Percentiles rank a stretch among this genome's conserved stretches.
Evolutionary conservation across 192 early-diverging fungal species (phyloP).

Genomic region (Linderina pennispora): DNA sequence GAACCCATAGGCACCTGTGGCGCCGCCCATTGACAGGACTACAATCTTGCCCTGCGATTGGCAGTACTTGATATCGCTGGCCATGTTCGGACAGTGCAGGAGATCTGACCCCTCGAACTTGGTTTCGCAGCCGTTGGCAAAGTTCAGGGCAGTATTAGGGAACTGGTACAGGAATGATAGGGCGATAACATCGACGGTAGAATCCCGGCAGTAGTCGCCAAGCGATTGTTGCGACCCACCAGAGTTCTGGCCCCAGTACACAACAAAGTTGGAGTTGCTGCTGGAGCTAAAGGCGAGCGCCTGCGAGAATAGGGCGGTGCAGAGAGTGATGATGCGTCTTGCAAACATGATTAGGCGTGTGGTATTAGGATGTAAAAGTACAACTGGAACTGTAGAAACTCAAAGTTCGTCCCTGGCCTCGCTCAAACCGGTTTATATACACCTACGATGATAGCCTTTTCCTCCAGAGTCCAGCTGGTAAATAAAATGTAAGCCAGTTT

Average conservation of each 20-base stretch:
- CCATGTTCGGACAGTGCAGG: slow-evolving; percentile 52
- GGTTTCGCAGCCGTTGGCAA: slow-evolving; percentile 48
- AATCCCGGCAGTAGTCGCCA: slow-evolving; percentile 55
- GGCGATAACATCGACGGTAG: slow-evolving; percentile 51
- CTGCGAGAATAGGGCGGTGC: not conserved
- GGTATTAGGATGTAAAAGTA: no score
- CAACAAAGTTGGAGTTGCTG: slow-evolving; percentile 39
- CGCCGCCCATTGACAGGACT: slow-evolving; percentile 61
- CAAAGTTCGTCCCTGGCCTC: no score
- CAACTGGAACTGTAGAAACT: no score
- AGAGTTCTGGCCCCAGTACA: slow-evolving; percentile 45
- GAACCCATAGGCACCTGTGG: slow-evolving; percentile 55
- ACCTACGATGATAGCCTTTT: no score
- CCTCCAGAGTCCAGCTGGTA: no score
- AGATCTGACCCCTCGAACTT: slow-evolving; percentile 50
- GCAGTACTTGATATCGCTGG: slow-evolving; percentile 58
- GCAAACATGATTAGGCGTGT: no score
- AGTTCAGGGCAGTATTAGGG: slow-evolving; percentile 50
- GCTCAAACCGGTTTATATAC: no score
- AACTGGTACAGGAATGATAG: slow-evolving; percentile 56
- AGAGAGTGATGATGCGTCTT: slow-evolving; percentile 11
- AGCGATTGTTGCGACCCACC: slow-evolving; percentile 41
- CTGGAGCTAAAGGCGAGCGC: slow-evolving; percentile 15
- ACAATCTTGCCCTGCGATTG: slow-evolving; percentile 58
- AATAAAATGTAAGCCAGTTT: no score